Evolutionary conservation across 148 eudicot species (phyloP).

Genomic region (Vaccinium vitisidaea): DNA sequence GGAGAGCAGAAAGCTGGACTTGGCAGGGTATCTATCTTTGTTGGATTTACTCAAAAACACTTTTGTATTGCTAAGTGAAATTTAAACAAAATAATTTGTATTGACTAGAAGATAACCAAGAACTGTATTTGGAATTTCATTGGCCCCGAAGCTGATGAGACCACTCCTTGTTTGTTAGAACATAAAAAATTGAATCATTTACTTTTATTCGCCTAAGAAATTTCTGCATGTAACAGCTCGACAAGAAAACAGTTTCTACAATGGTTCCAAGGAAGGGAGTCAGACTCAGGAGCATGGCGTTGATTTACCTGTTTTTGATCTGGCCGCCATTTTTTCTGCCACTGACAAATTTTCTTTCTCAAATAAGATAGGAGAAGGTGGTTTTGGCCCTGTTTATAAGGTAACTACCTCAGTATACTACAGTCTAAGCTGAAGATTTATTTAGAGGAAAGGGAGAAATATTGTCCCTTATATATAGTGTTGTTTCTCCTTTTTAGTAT

Average conservation of each 20-base stretch:
- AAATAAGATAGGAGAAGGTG: constrained; percentile 42
- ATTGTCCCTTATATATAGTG: not conserved
- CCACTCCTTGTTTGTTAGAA: not conserved
- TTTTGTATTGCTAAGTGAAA: not conserved
- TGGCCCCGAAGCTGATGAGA: not conserved
- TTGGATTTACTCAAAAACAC: not conserved
- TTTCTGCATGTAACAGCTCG: constrained; percentile 13
- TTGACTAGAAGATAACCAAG: not conserved
- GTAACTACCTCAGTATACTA: constrained; percentile 16
- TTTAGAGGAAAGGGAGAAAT: not conserved
- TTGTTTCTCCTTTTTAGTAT: not conserved
- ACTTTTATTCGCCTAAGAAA: not conserved
- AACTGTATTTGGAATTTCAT: not conserved
- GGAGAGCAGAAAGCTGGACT: not conserved
- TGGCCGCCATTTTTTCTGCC: constrained; percentile 19
- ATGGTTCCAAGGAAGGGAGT: constrained; percentile 7
- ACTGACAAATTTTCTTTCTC: constrained; percentile 28
- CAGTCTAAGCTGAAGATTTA: not conserved
- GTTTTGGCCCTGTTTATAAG: constrained; percentile 49
- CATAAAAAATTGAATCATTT: not conserved
- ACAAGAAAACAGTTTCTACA: constrained; percentile 18
- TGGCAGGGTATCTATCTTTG: not conserved
- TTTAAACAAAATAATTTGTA: not conserved
- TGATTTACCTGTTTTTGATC: constrained; percentile 27
- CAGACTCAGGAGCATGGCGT: constrained; percentile 18